Evolutionary conservation across 148 eudicot species (phyloP).

Genomic region (Heliosperma pusillum): DNA sequence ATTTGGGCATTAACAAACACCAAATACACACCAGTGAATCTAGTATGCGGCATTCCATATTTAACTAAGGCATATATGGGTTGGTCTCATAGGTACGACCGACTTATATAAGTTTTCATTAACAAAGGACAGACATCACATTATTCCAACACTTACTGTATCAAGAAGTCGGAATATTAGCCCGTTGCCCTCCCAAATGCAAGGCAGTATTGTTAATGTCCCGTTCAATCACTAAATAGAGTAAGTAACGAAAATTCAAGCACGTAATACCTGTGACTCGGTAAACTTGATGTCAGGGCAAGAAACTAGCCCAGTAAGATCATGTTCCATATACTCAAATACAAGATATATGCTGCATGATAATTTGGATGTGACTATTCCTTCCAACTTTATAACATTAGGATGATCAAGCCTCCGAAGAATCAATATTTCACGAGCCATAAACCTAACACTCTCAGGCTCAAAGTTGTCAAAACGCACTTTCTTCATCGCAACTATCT

Average conservation of each 20-base stretch:
- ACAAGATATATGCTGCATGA: slow-evolving; percentile 90
- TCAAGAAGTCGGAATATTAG: not conserved
- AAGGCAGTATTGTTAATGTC: not conserved
- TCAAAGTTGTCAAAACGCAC: slow-evolving; percentile 95
- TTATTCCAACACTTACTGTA: not conserved
- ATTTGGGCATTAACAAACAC: not conserved
- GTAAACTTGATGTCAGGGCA: slow-evolving; percentile 75
- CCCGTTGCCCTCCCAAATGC: not conserved
- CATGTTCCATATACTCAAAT: slow-evolving; percentile 95
- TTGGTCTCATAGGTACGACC: not conserved
- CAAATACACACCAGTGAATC: not conserved
- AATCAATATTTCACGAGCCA: slow-evolving; percentile 85
- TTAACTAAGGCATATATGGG: not conserved
- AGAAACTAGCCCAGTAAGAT: slow-evolving; percentile 76
- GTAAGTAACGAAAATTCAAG: not conserved
- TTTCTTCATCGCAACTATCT: slow-evolving; percentile 86
- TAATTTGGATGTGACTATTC: slow-evolving; percentile 66
- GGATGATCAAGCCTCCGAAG: slow-evolving; percentile 90
- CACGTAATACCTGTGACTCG: slow-evolving; percentile 67
- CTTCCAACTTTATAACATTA: slow-evolving; percentile 82
- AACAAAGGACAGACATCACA: not conserved
- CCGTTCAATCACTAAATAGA: not conserved
- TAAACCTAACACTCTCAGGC: slow-evolving; percentile 91
- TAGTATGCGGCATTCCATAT: no score
- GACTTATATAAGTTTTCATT: no score